phyloP scores from a whole-genome alignment of 495 filamentous ascomycete species.

The Bathelium albidoporum region DNA sequence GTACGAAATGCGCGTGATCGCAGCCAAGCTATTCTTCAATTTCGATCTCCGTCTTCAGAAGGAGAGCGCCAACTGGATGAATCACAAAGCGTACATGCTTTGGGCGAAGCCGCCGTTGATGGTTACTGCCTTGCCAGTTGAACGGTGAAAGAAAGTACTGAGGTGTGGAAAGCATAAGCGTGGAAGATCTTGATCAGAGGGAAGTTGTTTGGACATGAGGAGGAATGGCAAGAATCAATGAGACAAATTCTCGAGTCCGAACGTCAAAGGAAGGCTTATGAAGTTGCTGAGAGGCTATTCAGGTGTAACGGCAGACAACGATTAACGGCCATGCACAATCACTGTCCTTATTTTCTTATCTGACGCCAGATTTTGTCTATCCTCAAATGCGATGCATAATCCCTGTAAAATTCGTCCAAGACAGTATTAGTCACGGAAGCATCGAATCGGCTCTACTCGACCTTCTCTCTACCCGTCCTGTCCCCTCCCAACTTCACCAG shows the following conservation, averaged over 20 bases:
- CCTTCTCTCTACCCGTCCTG: constrained; percentile 10
- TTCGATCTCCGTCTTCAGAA: constrained; percentile 25
- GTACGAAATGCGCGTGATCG: constrained; percentile 22
- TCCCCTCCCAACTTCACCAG: constrained; percentile 16
- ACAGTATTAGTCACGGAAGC: not conserved
- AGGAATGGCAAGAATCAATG: too few species aligned
- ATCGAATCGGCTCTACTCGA: constrained; percentile 5
- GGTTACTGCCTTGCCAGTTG: not conserved
- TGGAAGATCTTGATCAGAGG: not conserved
- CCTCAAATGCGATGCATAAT: not conserved
- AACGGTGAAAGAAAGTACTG: not conserved
- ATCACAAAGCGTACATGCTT: constrained; percentile 10
- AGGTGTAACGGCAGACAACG: too few species aligned
- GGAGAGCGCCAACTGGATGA: constrained; percentile 21
- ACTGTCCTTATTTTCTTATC: too few species aligned
- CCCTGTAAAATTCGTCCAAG: not conserved
- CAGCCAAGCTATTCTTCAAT: constrained; percentile 22
- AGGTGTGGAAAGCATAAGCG: not conserved
- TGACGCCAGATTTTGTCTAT: not conserved
- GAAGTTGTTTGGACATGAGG: too few species aligned
- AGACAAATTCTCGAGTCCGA: not conserved
- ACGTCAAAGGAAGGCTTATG: too few species aligned
- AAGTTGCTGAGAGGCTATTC: too few species aligned
- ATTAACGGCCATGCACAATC: too few species aligned
- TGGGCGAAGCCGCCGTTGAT: constrained; percentile 8